Evolutionary conservation across 2,329 filamentous ascomycete species (phyloP).

Genomic region (Neoascochyta sp.): DNA sequence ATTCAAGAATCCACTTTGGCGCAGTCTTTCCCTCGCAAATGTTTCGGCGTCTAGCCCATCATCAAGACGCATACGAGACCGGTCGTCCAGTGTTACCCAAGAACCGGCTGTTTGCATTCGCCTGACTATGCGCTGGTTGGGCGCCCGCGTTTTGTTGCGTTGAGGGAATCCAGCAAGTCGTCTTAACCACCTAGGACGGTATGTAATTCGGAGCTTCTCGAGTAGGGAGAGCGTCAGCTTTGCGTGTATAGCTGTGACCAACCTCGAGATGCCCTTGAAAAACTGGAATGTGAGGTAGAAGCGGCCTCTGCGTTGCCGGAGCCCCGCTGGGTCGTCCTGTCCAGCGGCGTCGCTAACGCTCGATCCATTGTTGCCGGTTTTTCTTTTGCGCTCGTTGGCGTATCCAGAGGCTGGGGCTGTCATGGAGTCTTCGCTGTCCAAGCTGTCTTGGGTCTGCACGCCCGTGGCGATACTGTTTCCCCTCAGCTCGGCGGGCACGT

Average conservation of each 20-base stretch:
- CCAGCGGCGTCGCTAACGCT: conserved; percentile 26
- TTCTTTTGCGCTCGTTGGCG: conserved; percentile 65
- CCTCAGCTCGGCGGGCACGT: conserved; percentile 44
- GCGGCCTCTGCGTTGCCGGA: conserved; percentile 71
- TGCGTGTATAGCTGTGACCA: conserved; percentile 59
- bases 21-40: conserved; percentile 65
- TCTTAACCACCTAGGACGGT: conserved; percentile 62
- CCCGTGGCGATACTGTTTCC: conserved; percentile 40
- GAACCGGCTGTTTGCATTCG: conserved; percentile 13
- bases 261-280: conserved; percentile 66
- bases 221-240: conserved; percentile 55
- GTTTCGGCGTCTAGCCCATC: conserved; percentile 68
- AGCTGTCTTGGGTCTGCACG: conserved; percentile 30
- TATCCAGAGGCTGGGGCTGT: conserved; percentile 49
- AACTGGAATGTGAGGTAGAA: conserved; percentile 77
- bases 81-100: conserved; percentile 26
- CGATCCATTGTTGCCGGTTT: conserved; percentile 21
- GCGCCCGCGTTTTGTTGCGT: conserved; percentile 19
- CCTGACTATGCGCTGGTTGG: too few species aligned
- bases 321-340: conserved; percentile 65
- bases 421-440: conserved; percentile 35
- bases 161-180: conserved; percentile 46
- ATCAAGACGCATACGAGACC: conserved; percentile 18
- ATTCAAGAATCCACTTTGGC: conserved; percentile 31
- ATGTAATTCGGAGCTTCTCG: conserved; percentile 56